Evolutionary conservation across 202 grass and related monocot species (phyloP), one percentile per base, ranked within the genome.

Genomic region (Elaeis oleifera): DNA sequence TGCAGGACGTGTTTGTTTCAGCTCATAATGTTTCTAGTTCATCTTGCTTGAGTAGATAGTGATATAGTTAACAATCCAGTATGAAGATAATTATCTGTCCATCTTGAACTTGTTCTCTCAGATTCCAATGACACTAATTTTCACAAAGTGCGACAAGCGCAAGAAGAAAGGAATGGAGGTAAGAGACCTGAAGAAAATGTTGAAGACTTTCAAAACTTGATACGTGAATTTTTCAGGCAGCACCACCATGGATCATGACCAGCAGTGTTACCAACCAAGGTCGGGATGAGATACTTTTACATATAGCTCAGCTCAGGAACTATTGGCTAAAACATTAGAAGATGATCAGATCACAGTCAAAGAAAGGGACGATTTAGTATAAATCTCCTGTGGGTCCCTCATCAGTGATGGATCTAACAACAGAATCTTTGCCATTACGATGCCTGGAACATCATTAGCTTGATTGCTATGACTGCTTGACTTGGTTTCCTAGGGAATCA

Each of bases 131-230:
- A 97, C 87, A 4, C 56, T 97, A 1, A 79, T 97, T 31, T 97
- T 97, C 80, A 97, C 94, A 2, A 96, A 96, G 72, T 97, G 94
- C 59, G 94, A 97, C 75, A 97, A 97, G 22, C 81, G 94, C 54
- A 89, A 84, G 81, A 97, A 97, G 79, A 97, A 79, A 97, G 92
- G 55, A 97, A 89, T 3, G 88, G 94, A 1, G 94, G 83, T 23
- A 90, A 72, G 63, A 87, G 81, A 77, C 81, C 92, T 0, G 92
- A 97, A 86, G 92, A 97, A 82, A 89, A 97, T 51, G 68, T 84
- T 24, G 84, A 86, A 65, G 60, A 71, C 49, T 97, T 92, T 77
- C 81, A 89, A 68, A 56, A 39, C 59, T 78, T 92, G 74, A 92
- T 97, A 9, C 59, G 88, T 11, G 77, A 89, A 71, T 92, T 83